A percentile compares a stretch with the other conserved stretches of the same genome.
Evolutionary conservation across 2,329 filamentous ascomycete genomes (phyloP).

Genomic region (Colletotrichum caudatum): DNA sequence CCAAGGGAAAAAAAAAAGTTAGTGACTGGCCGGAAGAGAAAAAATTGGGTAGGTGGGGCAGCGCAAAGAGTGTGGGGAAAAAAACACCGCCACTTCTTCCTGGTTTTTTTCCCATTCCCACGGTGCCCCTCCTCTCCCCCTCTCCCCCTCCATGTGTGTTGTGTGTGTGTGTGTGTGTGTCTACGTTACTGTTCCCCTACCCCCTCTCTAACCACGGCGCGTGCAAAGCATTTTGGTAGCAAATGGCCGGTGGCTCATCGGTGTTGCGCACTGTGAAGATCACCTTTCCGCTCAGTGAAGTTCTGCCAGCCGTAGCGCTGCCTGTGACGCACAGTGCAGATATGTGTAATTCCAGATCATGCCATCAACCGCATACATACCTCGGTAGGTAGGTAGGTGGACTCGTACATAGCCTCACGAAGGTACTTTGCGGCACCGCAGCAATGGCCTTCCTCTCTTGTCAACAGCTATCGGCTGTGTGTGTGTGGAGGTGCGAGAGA

Average conservation of each 20-base stretch:
- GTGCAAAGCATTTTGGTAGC: conserved; percentile 17
- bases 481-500: too few relatives aligned
- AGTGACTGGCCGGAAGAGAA: conserved; percentile 38
- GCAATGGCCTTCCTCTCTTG: conserved; percentile 6
- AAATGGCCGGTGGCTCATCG: not conserved
- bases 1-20: conserved; percentile 38
- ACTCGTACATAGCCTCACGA: not conserved
- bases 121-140: conserved; percentile 4
- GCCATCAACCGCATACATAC: not conserved
- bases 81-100: conserved; percentile 46
- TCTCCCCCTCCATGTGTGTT: not conserved
- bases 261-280: conserved; percentile 14
- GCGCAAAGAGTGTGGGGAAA: conserved; percentile 39
- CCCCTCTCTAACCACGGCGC: conserved; percentile 7
- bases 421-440: not conserved
- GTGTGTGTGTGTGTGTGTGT: not conserved
- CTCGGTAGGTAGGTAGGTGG: not conserved
- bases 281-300: conserved; percentile 1
- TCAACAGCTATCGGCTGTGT: not conserved
- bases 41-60: conserved; percentile 45
- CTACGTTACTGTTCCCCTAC: not conserved
- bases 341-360: not conserved
- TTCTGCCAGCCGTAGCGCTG: conserved; percentile 16
- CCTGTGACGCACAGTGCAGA: conserved; percentile 7
- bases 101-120: conserved; percentile 8